Percentiles rank a stretch among this genome's conserved stretches.
Evolutionary conservation across 2,329 filamentous ascomycete genomes (phyloP).

Genomic region (Capronia epimyces): DNA sequence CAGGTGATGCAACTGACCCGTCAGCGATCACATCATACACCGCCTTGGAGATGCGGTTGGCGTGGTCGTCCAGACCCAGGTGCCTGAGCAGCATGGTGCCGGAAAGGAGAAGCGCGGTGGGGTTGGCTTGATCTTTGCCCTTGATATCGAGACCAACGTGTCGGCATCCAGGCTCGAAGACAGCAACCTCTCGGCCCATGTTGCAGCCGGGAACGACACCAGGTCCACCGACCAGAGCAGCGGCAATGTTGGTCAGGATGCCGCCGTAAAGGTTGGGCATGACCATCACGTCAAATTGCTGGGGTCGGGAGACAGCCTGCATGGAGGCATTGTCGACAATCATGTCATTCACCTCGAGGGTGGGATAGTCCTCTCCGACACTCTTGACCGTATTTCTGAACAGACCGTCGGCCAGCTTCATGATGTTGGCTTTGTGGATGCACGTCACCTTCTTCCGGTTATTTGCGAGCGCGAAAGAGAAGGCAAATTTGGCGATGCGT

Average conservation of each 20-base stretch:
- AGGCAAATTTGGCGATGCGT: constrained; percentile 98
- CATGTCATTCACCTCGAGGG: constrained; percentile 96
- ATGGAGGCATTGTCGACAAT: constrained; percentile 99
- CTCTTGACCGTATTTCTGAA: constrained; percentile 97
- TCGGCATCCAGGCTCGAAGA: constrained; percentile 98
- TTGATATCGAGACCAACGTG: constrained; percentile 99
- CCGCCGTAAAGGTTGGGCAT: constrained; percentile 74
- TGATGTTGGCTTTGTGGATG: constrained; percentile 99
- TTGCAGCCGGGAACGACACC: constrained; percentile 98
- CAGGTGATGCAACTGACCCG: constrained; percentile 57
- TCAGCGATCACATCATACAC: constrained; percentile 79
- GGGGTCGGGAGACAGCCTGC: constrained; percentile 92
- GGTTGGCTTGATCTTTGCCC: constrained; percentile 99
- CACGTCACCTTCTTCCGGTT: constrained; percentile 99
- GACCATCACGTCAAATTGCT: constrained; percentile 99
- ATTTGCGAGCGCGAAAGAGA: constrained; percentile 96
- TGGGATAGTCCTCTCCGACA: constrained; percentile 90
- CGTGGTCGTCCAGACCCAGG: constrained; percentile 94
- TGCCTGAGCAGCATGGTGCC: constrained; percentile 96
- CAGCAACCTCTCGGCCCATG: constrained; percentile 96
- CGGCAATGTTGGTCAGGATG: constrained; percentile 97
- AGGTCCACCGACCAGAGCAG: constrained; percentile 91
- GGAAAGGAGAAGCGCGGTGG: constrained; percentile 88
- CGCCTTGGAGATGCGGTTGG: constrained; percentile 88
- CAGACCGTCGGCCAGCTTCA: constrained; percentile 98